A percentile compares a stretch with the other conserved stretches of the same genome.
phyloP scores from a whole-genome alignment of 2,329 filamentous ascomycete species.

The Talaromyces sp. region DNA sequence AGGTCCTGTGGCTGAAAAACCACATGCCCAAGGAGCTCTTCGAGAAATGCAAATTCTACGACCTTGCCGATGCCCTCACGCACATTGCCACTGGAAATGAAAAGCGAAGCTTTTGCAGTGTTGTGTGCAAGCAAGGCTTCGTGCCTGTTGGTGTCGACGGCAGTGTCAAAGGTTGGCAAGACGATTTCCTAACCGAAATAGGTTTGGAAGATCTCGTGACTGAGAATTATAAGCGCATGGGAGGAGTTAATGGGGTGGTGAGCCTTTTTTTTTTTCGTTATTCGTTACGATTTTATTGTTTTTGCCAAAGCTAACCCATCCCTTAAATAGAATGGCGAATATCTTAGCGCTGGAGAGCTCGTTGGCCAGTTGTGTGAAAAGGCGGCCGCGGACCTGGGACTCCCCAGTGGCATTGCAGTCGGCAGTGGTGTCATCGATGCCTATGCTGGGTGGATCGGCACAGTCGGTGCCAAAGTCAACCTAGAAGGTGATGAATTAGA shows the following conservation, averaged over 20 bases:
- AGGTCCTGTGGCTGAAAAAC: slow-evolving; percentile 97
- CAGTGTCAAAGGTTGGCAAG: slow-evolving; percentile 96
- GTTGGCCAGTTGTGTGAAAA: slow-evolving; percentile 81
- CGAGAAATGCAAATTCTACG: slow-evolving; percentile 92
- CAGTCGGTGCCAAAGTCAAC: slow-evolving; percentile 92
- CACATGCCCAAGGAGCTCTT: slow-evolving; percentile 93
- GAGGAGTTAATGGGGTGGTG: slow-evolving; percentile 92
- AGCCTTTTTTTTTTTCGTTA: slow-evolving; percentile 47
- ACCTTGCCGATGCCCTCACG: slow-evolving; percentile 86
- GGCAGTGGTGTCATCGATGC: slow-evolving; percentile 97
- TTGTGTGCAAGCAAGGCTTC: slow-evolving; percentile 95
- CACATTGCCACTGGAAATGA: slow-evolving; percentile 91
- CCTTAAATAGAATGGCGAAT: slow-evolving; percentile 73
- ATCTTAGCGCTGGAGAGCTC: slow-evolving; percentile 85
- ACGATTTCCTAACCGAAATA: slow-evolving; percentile 83
- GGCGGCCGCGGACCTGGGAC: slow-evolving; percentile 75
- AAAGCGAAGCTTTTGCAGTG: slow-evolving; percentile 88
- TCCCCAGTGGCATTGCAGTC: slow-evolving; percentile 82
- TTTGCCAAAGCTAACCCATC: not conserved
- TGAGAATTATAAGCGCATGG: slow-evolving; percentile 88
- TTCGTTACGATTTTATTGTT: slow-evolving; percentile 14
- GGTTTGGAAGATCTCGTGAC: slow-evolving; percentile 79
- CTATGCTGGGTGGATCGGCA: slow-evolving; percentile 97
- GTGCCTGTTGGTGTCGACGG: slow-evolving; percentile 96
- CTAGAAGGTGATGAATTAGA: slow-evolving; percentile 65